These are phyloP conservation scores for Eimeria falciformis DNA, from an alignment of 169 alveolate species.

Conservation along the genomic window DNA sequence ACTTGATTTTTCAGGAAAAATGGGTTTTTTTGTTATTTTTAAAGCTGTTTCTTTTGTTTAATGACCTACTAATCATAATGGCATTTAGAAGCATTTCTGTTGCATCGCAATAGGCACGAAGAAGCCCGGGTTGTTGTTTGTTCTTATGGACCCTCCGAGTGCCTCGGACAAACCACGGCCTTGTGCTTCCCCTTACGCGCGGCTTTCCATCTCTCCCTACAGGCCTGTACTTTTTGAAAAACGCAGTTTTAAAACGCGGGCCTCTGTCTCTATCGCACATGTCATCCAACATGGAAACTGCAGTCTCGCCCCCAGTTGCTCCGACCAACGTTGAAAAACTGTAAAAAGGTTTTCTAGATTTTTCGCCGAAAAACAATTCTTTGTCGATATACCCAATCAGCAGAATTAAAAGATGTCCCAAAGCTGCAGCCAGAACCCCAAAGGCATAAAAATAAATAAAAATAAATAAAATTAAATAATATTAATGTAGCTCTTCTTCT, in stretches of 20 bases:
- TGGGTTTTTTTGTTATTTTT: neutral
- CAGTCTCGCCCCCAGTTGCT: slow-evolving; percentile 24
- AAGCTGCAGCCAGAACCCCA: neutral
- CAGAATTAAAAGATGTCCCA: slow-evolving; percentile 9
- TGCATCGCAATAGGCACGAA: slow-evolving; percentile 32
- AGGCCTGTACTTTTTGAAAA: neutral
- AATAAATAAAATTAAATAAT: neutral
- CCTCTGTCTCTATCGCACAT: slow-evolving; percentile 70
- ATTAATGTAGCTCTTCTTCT: neutral
- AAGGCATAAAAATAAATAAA: neutral
- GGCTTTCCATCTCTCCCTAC: neutral
- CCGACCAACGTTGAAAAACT: neutral
- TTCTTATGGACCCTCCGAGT: neutral
- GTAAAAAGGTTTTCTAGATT: slow-evolving; percentile 19
- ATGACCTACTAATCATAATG: slow-evolving; percentile 12
- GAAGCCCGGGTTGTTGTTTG: neutral
- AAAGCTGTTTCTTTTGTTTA: neutral
- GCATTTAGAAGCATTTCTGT: slow-evolving; percentile 33
- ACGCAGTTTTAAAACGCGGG: neutral
- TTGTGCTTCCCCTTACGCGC: neutral
- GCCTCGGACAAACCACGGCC: slow-evolving; percentile 13
- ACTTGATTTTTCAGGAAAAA: no score
- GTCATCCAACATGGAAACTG: slow-evolving; percentile 45
- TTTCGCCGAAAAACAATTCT: slow-evolving; percentile 11
- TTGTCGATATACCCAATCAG: slow-evolving; percentile 23